These are phyloP conservation scores for Phytophthora fragariae DNA, from an alignment of 352 stramenopile genomes.

Conservation along the genomic window DNA sequence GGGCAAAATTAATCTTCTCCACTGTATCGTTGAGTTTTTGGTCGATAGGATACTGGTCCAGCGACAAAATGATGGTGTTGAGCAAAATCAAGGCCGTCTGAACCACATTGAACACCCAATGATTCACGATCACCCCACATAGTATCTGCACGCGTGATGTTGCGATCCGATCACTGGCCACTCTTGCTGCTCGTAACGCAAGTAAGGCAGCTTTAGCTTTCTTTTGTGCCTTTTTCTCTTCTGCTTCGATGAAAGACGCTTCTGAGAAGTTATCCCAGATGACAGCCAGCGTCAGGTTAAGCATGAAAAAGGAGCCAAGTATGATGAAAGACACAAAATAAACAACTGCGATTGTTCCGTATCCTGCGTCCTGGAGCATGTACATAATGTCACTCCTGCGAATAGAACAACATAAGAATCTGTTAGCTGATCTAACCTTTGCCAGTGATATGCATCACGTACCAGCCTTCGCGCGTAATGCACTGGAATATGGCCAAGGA, in stretches of 20 bases:
- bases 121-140: slow-evolving; percentile 42
- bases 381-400: slow-evolving; percentile 71
- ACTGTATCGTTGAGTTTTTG: slow-evolving; percentile 44
- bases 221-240: slow-evolving; percentile 53
- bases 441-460: slow-evolving; percentile 15
- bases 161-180: slow-evolving; percentile 2
- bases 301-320: slow-evolving; percentile 91
- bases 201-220: slow-evolving; percentile 34
- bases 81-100: slow-evolving; percentile 75
- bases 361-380: slow-evolving; percentile 63
- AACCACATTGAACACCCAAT: slow-evolving; percentile 65
- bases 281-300: slow-evolving; percentile 92
- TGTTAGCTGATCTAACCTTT: too few species aligned
- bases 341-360: slow-evolving; percentile 54
- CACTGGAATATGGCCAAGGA: slow-evolving; percentile 91
- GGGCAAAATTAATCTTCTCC: slow-evolving; percentile 70
- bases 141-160: slow-evolving; percentile 27
- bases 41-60: slow-evolving; percentile 81
- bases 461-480: slow-evolving; percentile 94
- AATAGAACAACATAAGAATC: background rate
- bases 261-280: slow-evolving; percentile 89
- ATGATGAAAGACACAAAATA: slow-evolving; percentile 93
- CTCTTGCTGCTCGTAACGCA: slow-evolving; percentile 10
- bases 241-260: slow-evolving; percentile 60
- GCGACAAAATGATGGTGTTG: slow-evolving; percentile 86